A percentile compares a stretch with the other conserved stretches of the same genome.
These are phyloP conservation scores for Cercospora janseana DNA, from an alignment of 2,329 filamentous ascomycete species.

Conservation along the genomic window DNA sequence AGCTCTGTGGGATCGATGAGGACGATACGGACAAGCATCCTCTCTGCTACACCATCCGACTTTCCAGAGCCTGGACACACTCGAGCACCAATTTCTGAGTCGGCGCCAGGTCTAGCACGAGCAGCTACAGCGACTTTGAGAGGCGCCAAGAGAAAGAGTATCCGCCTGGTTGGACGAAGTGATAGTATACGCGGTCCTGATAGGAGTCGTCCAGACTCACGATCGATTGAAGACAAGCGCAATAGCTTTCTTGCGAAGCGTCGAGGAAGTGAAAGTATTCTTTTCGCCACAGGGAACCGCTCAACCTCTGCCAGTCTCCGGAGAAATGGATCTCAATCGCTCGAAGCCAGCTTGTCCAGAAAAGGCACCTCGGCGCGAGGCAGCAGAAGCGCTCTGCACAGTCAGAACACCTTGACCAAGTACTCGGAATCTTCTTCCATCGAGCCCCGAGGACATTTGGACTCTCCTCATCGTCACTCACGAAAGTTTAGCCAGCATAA, in stretches of 20 bases:
- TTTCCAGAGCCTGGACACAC: constrained; percentile 40
- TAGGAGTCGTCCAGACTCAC: constrained; percentile 32
- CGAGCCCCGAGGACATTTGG: constrained; percentile 28
- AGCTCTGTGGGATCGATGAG: constrained; percentile 41
- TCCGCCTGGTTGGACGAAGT: constrained; percentile 41
- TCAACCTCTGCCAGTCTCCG: constrained; percentile 21
- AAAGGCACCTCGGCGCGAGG: constrained; percentile 29
- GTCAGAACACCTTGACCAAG: constrained; percentile 27
- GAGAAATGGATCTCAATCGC: constrained; percentile 23
- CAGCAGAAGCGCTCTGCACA: constrained; percentile 35
- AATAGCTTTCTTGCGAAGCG: constrained; percentile 46
- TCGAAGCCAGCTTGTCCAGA: constrained; percentile 22
- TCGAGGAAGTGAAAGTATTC: constrained; percentile 37
- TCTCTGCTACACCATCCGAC: constrained; percentile 41
- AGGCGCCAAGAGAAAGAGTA: constrained; percentile 39
- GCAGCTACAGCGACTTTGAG: constrained; percentile 31
- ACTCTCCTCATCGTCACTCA: constrained; percentile 25
- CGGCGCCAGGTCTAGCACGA: constrained; percentile 28
- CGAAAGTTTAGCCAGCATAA: constrained; percentile 31
- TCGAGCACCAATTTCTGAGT: constrained; percentile 25
- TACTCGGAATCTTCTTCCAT: constrained; percentile 37
- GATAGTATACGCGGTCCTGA: constrained; percentile 33
- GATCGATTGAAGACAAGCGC: constrained; percentile 43
- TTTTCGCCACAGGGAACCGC: constrained; percentile 41
- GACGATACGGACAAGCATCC: constrained; percentile 42